phyloP scores from a whole-genome alignment of 805 yeast genomes.

The Wickerhamomyces alni region DNA sequence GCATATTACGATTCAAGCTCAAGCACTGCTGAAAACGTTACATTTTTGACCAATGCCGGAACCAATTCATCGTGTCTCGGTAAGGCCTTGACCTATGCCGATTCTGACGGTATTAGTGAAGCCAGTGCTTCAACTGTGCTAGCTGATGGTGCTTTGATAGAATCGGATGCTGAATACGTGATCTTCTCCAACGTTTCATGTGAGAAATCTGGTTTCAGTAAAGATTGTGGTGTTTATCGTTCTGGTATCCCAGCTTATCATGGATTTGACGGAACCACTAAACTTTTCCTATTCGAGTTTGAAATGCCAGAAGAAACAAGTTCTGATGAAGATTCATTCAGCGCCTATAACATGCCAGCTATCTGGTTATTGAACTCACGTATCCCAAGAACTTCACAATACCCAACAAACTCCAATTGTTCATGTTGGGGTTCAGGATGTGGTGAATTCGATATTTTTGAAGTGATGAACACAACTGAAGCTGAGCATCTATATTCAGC shows the following conservation, averaged over 20 bases:
- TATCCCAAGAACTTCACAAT: slow-evolving; percentile 72
- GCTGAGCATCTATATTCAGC: slow-evolving; percentile 54
- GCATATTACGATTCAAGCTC: slow-evolving; percentile 51
- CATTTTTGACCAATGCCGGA: slow-evolving; percentile 64
- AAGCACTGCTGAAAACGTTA: slow-evolving; percentile 53
- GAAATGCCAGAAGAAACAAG: slow-evolving; percentile 52
- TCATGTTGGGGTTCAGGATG: slow-evolving; percentile 77
- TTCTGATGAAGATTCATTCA: slow-evolving; percentile 22
- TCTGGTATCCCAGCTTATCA: slow-evolving; percentile 69
- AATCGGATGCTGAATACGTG: slow-evolving; percentile 53
- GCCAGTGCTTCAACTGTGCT: slow-evolving; percentile 45
- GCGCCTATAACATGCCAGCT: slow-evolving; percentile 59
- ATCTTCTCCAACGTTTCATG: slow-evolving; percentile 58
- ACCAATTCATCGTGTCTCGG: slow-evolving; percentile 58
- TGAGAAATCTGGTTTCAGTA: slow-evolving; percentile 43
- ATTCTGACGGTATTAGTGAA: slow-evolving; percentile 42
- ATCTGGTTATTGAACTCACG: slow-evolving; percentile 71
- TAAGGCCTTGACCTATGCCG: slow-evolving; percentile 59
- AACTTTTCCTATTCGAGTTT: slow-evolving; percentile 70
- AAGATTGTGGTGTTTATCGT: slow-evolving; percentile 73
- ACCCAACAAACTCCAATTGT: slow-evolving; percentile 53
- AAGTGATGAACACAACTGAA: slow-evolving; percentile 61
- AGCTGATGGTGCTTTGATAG: slow-evolving; percentile 39
- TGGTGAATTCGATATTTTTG: slow-evolving; percentile 76
- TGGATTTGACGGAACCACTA: slow-evolving; percentile 60